These are phyloP conservation scores for Westerdykella aurantiaca DNA, from an alignment of 2,329 filamentous ascomycete genomes.

Conservation along the genomic window DNA sequence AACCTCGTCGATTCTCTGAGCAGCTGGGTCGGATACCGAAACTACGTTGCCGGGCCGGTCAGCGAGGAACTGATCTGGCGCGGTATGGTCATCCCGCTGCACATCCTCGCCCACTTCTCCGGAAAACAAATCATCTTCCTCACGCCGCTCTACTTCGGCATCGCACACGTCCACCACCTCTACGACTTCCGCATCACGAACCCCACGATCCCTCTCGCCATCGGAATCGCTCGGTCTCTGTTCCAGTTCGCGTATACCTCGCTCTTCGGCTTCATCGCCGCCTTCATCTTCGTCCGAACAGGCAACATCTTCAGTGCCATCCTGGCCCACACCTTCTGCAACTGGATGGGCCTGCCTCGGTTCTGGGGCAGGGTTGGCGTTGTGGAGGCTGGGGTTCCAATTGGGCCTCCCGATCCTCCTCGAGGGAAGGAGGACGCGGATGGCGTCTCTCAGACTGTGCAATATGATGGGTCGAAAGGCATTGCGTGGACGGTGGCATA, in stretches of 20 bases:
- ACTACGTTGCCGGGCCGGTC: conserved; percentile 77
- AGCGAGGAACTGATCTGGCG: conserved; percentile 95
- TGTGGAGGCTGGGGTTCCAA: conserved; percentile 41
- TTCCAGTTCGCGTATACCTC: conserved; percentile 89
- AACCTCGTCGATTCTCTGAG: conserved; percentile 54
- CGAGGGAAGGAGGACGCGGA: conserved; percentile 37
- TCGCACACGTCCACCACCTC: conserved; percentile 91
- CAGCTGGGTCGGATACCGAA: conserved; percentile 80
- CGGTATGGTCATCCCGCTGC: conserved; percentile 74
- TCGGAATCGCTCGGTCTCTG: conserved; percentile 63
- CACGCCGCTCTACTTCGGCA: conserved; percentile 82
- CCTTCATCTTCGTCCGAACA: conserved; percentile 80
- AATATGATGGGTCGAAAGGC: conserved; percentile 25
- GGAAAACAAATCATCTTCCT: conserved; percentile 63
- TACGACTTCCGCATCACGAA: conserved; percentile 87
- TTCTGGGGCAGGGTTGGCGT: conserved; percentile 69
- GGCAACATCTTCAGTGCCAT: conserved; percentile 73
- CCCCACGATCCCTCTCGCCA: conserved; percentile 58
- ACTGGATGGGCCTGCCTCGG: conserved; percentile 81
- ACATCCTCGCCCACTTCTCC: conserved; percentile 59
- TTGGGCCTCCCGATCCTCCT: conserved; percentile 29
- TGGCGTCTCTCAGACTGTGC: conserved; percentile 13
- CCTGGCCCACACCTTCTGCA: conserved; percentile 81
- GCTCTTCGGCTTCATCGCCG: conserved; percentile 87
- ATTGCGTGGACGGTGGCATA: conserved; percentile 69